Evolutionary conservation across 208 protist species (phyloP), one percentile per base, ranked within the genome.

Genomic region (Wallacemonas sp.): DNA sequence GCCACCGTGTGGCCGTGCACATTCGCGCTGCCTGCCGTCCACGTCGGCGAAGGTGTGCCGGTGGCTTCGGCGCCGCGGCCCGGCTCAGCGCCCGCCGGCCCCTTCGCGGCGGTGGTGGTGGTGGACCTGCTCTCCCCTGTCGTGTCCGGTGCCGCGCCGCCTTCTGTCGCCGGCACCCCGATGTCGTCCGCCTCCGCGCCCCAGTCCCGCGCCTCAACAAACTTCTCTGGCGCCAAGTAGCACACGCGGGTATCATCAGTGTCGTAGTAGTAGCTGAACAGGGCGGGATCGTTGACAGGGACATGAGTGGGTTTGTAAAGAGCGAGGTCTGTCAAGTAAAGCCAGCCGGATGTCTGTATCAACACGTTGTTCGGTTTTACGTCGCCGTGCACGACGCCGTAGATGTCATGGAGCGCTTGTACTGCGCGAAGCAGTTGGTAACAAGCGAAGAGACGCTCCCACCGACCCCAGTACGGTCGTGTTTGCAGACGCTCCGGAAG

Each of bases 201-300:
- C 41, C n/a, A 36, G 27, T 34, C 42, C 13, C 54, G 42, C 12
- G 42, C 41, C 24, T 89, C 77, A 37, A 70, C 63, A 68, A 96
- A 95, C 48, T 95, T 91, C 66, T 97, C 93, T 10, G 91, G 91
- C 9, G 87, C 87, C 21, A 92, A 50, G 50, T 72, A 93, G 74
- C 93, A 97, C 15, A 79, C 69, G 38, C 81, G 79, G 10, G 72
- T 83, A 62, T 94, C 89, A 26, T 88, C 86, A 0, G 83, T 92
- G 60, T 97, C 86, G 64, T 97, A 97, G 73, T 87, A 97, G 63
- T 93, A 95, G 33, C 85, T 72, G 60, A 93, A 96, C 21, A 91
- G 48, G 2, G 83, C 76, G 0, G 87, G 87, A 58, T 92, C 91
- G 71, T 91, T 78, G 0, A 76, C 58, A 0, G 85, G 82, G 15